phyloP scores from a whole-genome alignment of 2,329 filamentous ascomycete species.

The Sphaerulina vaccinii region DNA sequence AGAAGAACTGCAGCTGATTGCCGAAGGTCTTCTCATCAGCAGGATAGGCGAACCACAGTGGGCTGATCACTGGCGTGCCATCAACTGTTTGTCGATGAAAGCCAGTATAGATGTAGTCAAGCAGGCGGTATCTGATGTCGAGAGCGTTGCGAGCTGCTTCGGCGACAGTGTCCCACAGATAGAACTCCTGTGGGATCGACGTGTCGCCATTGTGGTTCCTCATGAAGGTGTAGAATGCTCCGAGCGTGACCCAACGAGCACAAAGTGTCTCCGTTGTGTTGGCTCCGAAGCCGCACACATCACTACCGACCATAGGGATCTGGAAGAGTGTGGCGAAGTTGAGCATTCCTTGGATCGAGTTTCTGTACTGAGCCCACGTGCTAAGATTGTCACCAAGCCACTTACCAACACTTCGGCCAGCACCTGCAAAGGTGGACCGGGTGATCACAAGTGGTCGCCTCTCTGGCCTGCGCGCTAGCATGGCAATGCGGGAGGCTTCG shows the following conservation, averaged over 20 bases:
- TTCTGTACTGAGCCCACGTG: slow-evolving; percentile 46
- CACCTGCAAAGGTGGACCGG: slow-evolving; percentile 53
- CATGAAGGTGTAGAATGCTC: slow-evolving; percentile 75
- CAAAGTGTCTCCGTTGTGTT: slow-evolving; percentile 68
- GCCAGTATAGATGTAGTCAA: slow-evolving; percentile 77
- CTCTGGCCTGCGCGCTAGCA: slow-evolving; percentile 64
- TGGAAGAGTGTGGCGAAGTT: slow-evolving; percentile 49
- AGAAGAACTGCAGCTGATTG: slow-evolving; percentile 59
- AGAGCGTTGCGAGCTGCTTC: slow-evolving; percentile 67
- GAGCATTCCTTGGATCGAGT: slow-evolving; percentile 44
- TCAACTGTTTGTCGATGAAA: slow-evolving; percentile 59
- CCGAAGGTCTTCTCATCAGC: slow-evolving; percentile 52
- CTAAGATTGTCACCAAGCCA: slow-evolving; percentile 57
- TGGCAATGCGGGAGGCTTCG: slow-evolving; percentile 60
- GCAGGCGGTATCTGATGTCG: slow-evolving; percentile 66
- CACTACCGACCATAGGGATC: slow-evolving; percentile 51
- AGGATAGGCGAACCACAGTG: slow-evolving; percentile 70
- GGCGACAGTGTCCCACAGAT: slow-evolving; percentile 64
- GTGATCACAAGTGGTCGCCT: slow-evolving; percentile 71
- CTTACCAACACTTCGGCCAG: slow-evolving; percentile 59
- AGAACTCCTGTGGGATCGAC: slow-evolving; percentile 65
- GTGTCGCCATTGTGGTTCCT: slow-evolving; percentile 65
- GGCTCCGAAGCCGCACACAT: slow-evolving; percentile 73
- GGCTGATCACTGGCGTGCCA: slow-evolving; percentile 65
- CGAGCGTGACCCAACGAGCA: slow-evolving; percentile 68